Evolutionary conservation across 2,329 filamentous ascomycete species (phyloP), one percentile per base, ranked within the genome.

Genomic region (Aspergillus floridensis): DNA sequence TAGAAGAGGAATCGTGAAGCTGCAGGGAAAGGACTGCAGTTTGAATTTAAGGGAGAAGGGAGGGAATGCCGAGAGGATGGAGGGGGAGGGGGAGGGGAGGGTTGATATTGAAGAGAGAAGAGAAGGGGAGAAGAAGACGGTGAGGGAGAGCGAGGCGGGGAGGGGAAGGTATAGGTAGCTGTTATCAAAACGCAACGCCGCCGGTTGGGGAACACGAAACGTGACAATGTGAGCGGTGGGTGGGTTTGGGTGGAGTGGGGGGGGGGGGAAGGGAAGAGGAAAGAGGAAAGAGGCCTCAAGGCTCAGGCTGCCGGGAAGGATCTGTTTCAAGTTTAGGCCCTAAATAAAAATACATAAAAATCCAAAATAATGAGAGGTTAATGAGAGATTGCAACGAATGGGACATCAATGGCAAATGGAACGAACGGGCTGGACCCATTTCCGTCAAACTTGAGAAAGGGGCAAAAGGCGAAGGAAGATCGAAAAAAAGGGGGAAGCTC

Each of bases 311-410:
- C 38, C 38, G 14, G 38, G 38, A 16, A 44, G 63, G 69, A 62
- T 63, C 67, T 70, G 73, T 75, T 74, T 75, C 72, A 74, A 71
- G 68, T 72, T 72, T 72, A 69, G 68, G 58, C 61, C 63, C 61
- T 57, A 58, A 60, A 35, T 10, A 22, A 22, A 22, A 22, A 22
- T 22, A 22, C 22, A 22, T 22, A 22, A 22, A 22, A 4, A 22
- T 22, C 3, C 4, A 5, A 22, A 22, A 22, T 32, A 50, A 55
- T 29, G 29, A 49, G 44, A 29, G 22, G 41, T 31, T 44, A 32
- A 47, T 46, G 38, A 26, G 52, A 31, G 47, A 47, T 31, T 46
- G 38, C 31, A 21, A n/a, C 52, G 24, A 54, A 38, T 46, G 46
- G 41, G 38, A 16, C 21, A 52, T 41, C 35, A 38, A 52, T 52